Conservation (phyloP, 2,329 filamentous ascomycete genomes). For the Colletotrichum neosansevieriae region DNA sequence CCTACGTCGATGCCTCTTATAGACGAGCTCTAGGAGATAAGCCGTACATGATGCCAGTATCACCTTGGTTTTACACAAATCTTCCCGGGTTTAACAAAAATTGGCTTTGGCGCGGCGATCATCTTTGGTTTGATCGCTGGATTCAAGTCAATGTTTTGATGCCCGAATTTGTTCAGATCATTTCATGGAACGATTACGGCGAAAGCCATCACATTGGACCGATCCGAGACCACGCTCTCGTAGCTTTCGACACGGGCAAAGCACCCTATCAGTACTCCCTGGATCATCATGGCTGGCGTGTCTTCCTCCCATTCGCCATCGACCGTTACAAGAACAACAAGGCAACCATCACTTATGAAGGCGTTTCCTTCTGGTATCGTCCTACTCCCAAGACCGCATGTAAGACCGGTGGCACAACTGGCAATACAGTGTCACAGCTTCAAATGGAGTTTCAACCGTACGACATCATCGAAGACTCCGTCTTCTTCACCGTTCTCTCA, state of each 20-base stretch:
- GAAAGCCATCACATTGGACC: conserved; percentile 68
- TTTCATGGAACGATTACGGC: conserved; percentile 63
- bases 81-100: conserved; percentile 68
- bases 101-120: conserved; percentile 71
- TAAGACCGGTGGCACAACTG: conserved; percentile 46
- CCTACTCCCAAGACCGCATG: conserved; percentile 43
- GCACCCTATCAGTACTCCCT: conserved; percentile 61
- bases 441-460: conserved; percentile 43
- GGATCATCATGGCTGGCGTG: conserved; percentile 62
- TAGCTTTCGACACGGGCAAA: conserved; percentile 19
- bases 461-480: conserved; percentile 39
- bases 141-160: conserved; percentile 56
- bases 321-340: conserved; percentile 59
- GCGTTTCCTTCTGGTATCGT: conserved; percentile 50
- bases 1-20: conserved; percentile 41
- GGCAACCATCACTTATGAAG: conserved; percentile 45
- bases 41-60: conserved; percentile 64
- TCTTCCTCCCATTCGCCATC: conserved; percentile 62
- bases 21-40: conserved; percentile 3
- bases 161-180: conserved; percentile 66
- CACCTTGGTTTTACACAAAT: conserved; percentile 71
- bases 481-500: conserved; percentile 41
- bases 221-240: conserved; percentile 46
- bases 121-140: conserved; percentile 71
- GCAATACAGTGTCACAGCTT: conserved; percentile 45